Evolutionary conservation across 2,329 filamentous ascomycete species (phyloP).

Genomic region (Talaromyces atroroseus): DNA sequence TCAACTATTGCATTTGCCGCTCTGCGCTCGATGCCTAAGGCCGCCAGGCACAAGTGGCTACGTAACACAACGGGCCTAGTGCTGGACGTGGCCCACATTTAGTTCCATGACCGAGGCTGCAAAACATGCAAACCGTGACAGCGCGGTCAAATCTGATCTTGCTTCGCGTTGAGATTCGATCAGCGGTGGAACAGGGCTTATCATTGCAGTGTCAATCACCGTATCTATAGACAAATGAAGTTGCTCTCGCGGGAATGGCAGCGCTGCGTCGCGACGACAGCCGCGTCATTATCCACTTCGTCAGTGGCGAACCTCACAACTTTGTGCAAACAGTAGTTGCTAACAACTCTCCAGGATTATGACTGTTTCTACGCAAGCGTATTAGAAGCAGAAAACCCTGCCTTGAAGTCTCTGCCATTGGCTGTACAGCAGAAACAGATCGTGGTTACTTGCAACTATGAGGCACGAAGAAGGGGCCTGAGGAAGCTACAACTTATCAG

Average conservation of each 20-base stretch:
- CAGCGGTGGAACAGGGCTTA: neutral
- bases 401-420: conserved; percentile 65
- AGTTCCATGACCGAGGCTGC: neutral
- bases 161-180: neutral
- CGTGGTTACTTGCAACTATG: conserved; percentile 89
- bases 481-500: conserved; percentile 78
- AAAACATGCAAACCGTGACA: neutral
- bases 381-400: conserved; percentile 73
- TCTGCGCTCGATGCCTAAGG: neutral
- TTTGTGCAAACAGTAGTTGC: neutral
- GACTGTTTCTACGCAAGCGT: conserved; percentile 90
- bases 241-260: conserved; percentile 5
- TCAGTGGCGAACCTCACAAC: conserved; percentile 37
- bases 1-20: neutral
- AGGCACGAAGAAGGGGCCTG: conserved; percentile 61
- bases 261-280: conserved; percentile 48
- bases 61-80: neutral
- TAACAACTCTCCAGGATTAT: conserved; percentile 35
- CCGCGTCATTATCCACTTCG: conserved; percentile 76
- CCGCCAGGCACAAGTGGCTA: neutral
- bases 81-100: neutral
- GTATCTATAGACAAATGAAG: neutral
- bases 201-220: neutral
- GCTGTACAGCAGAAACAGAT: conserved; percentile 93
- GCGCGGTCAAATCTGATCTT: neutral